phyloP scores from a whole-genome alignment of 2,329 filamentous ascomycete species.

The Clonostachys rhizophaga region DNA sequence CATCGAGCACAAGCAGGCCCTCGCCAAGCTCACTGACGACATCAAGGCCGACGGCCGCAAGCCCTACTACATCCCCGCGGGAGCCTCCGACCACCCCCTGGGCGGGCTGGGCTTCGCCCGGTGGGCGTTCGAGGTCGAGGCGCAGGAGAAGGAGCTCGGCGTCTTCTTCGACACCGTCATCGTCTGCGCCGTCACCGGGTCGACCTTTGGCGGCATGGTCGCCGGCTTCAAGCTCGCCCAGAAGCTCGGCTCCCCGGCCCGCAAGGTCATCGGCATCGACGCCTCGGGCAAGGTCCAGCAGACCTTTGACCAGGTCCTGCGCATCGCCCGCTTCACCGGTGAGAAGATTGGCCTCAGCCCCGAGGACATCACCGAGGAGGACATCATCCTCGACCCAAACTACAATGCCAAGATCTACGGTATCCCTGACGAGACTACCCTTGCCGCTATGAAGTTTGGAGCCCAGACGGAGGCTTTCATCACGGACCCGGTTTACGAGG shows the following conservation, averaged over 20 bases:
- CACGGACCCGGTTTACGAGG: conserved; percentile 73
- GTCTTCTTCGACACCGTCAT: conserved; percentile 65
- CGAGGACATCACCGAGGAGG: conserved; percentile 54
- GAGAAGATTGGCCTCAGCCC: conserved; percentile 56
- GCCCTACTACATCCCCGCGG: conserved; percentile 69
- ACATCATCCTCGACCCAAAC: conserved; percentile 54
- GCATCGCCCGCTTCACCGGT: conserved; percentile 61
- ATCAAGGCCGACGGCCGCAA: conserved; percentile 47
- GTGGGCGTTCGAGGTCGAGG: conserved; percentile 65
- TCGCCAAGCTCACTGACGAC: conserved; percentile 48
- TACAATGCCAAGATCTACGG: conserved; percentile 68
- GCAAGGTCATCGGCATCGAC: conserved; percentile 64
- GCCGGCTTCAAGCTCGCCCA: conserved; percentile 66
- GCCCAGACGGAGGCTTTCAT: conserved; percentile 68
- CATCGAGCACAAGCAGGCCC: conserved; percentile 63
- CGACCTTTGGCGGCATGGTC: conserved; percentile 67
- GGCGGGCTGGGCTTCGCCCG: conserved; percentile 67
- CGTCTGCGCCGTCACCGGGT: conserved; percentile 68
- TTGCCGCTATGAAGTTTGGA: conserved; percentile 64
- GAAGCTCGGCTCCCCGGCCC: conserved; percentile 30
- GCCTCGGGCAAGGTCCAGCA: conserved; percentile 35
- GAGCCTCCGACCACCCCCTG: conserved; percentile 65
- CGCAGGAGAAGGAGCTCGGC: conserved; percentile 56
- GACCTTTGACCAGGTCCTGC: conserved; percentile 60
- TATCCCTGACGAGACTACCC: conserved; percentile 59